Conservation (phyloP, 148 eudicot species). For the Silene conica region DNA sequence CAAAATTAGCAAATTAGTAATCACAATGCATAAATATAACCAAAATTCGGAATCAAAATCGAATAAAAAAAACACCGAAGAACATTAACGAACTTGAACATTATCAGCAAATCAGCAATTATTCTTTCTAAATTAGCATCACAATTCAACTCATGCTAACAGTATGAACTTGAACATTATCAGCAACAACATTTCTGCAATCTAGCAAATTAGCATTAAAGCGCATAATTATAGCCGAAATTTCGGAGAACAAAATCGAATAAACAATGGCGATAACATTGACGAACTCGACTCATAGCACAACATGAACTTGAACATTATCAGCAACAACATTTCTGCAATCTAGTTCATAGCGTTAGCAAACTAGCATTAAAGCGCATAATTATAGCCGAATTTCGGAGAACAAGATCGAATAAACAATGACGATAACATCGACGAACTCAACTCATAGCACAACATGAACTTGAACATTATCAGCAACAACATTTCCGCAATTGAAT, state of each 20-base stretch:
- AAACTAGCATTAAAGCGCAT: not conserved
- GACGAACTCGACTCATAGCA: too few species aligned
- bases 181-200: too few species aligned
- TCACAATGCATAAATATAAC: not conserved
- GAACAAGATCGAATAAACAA: not conserved
- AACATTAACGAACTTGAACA: too few species aligned
- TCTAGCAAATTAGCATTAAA: not conserved
- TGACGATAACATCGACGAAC: too few species aligned
- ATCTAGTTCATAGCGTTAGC: not conserved
- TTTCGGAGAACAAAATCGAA: not conserved
- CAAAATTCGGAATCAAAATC: not conserved
- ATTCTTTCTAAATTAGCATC: not conserved
- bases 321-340: not conserved
- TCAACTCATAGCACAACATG: too few species aligned
- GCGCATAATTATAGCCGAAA: not conserved
- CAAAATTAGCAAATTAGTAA: too few species aligned
- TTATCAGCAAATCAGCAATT: not conserved
- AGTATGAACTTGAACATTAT: not conserved
- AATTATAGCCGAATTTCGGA: not conserved
- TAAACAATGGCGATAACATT: not conserved
- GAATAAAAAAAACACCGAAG: too few species aligned
- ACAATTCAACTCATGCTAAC: too few species aligned
- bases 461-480: too few species aligned
- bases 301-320: not conserved
- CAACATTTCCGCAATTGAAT: too few species aligned